These are phyloP conservation scores for Lepidium sativum DNA, from an alignment of 345 rosid genomes.

Conservation along the genomic window DNA sequence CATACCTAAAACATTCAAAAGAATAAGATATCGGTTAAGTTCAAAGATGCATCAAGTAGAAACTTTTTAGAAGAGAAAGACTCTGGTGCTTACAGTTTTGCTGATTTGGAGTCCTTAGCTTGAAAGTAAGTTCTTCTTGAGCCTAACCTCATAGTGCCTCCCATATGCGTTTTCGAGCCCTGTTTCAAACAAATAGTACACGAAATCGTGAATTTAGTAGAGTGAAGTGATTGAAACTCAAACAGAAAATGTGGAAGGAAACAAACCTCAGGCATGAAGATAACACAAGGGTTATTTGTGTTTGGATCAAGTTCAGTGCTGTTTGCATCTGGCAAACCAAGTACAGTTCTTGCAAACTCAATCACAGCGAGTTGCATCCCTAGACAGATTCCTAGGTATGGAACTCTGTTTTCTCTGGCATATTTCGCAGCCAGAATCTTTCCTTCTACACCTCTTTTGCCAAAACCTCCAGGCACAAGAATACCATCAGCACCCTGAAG, in stretches of 20 bases:
- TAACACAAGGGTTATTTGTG: slow-evolving; percentile 68
- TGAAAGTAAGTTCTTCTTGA: slow-evolving; percentile 31
- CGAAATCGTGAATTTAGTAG: not conserved
- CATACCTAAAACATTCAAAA: slow-evolving; percentile 47
- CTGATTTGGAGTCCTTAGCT: slow-evolving; percentile 27
- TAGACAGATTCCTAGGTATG: slow-evolving; percentile 90
- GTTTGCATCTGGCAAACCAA: slow-evolving; percentile 74
- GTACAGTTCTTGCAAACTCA: slow-evolving; percentile 70
- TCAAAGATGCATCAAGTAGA: slow-evolving; percentile 1
- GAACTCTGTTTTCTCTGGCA: slow-evolving; percentile 81
- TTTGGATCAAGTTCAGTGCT: slow-evolving; percentile 86
- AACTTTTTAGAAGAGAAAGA: not conserved
- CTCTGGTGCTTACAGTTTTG: slow-evolving; percentile 23
- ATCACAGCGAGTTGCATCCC: slow-evolving; percentile 98
- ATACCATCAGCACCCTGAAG: slow-evolving; percentile 85
- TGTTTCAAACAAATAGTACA: slow-evolving; percentile 6
- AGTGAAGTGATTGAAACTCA: not conserved
- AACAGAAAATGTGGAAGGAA: not conserved
- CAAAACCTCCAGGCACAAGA: slow-evolving; percentile 99
- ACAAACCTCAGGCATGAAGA: slow-evolving; percentile 94
- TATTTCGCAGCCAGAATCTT: slow-evolving; percentile 83
- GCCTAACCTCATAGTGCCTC: slow-evolving; percentile 36
- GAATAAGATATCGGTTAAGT: not conserved
- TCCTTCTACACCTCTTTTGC: slow-evolving; percentile 89
- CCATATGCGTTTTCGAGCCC: slow-evolving; percentile 34